phyloP scores from a whole-genome alignment of 169 alveolate genomes.

The Eimeria brunetti region DNA sequence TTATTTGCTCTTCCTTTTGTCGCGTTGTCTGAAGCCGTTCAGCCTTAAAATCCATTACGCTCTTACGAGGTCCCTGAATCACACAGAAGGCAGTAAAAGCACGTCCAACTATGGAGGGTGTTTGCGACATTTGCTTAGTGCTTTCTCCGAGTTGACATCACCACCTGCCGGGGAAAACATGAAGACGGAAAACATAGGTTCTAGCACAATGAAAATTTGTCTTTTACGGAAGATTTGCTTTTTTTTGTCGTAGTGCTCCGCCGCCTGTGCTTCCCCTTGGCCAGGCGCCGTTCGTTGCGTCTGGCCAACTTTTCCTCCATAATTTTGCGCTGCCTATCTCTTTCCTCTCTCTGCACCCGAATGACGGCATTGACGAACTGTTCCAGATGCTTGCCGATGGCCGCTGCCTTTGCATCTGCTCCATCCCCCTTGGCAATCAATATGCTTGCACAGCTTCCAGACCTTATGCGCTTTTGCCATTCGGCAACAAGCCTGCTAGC shows the following conservation, averaged over 20 bases:
- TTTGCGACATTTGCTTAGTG: not conserved
- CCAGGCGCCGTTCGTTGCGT: conserved; percentile 14
- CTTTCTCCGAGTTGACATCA: not conserved
- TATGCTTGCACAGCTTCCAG: conserved; percentile 26
- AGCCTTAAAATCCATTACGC: conserved; percentile 11
- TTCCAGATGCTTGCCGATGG: conserved; percentile 33
- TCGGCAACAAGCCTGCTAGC: conserved; percentile 37
- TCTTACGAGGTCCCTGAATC: conserved; percentile 49
- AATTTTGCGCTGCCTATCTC: not conserved
- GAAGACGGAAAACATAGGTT: not conserved
- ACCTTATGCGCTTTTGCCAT: conserved; percentile 51
- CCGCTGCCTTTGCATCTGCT: not conserved
- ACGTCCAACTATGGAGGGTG: not conserved
- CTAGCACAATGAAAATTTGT: not conserved
- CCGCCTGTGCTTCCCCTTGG: conserved; percentile 32
- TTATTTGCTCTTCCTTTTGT: conserved; percentile 40
- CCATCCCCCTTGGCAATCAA: conserved; percentile 25
- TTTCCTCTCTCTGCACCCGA: conserved; percentile 34
- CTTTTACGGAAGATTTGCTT: not conserved
- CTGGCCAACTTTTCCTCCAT: conserved; percentile 11
- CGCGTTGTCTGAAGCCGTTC: conserved; percentile 37
- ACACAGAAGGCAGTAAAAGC: not conserved
- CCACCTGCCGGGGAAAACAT: not conserved
- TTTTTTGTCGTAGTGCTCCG: not conserved
- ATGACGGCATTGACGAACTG: not conserved